Evolutionary conservation across 345 rosid species (phyloP).

Genomic region (Carallia brachiata): DNA sequence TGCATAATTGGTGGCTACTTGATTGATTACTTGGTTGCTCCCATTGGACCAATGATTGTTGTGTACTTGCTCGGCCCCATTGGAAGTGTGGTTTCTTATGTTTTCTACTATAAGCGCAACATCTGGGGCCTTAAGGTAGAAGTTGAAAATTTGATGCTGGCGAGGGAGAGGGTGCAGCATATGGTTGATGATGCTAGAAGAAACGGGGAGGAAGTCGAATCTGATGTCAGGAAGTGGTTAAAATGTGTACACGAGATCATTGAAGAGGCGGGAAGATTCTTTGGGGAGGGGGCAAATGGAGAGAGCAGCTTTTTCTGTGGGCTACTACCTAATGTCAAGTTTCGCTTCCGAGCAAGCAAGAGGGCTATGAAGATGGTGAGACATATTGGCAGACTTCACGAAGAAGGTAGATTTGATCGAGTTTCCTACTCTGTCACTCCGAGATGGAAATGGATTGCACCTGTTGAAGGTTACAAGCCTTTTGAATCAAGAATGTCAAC

Average conservation of each 20-base stretch:
- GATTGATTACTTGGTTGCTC: not conserved
- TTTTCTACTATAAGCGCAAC: conserved; percentile 2
- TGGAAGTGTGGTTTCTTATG: not conserved
- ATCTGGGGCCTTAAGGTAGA: not conserved
- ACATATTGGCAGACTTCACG: not conserved
- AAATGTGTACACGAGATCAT: not conserved
- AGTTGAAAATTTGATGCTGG: not conserved
- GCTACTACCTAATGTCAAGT: not conserved
- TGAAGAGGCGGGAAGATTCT: not conserved
- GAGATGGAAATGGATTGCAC: not conserved
- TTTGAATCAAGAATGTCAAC: conserved; percentile 13
- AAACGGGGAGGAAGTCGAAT: not conserved
- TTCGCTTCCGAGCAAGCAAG: not conserved
- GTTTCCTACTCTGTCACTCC: not conserved
- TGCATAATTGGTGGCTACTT: not conserved
- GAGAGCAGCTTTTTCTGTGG: not conserved
- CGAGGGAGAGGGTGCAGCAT: not conserved
- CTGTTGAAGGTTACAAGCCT: conserved; percentile 2
- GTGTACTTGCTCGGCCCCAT: not conserved
- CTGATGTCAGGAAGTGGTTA: not conserved
- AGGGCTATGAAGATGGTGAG: not conserved
- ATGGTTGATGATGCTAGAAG: conserved; percentile 8
- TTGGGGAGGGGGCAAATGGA: conserved; percentile 1
- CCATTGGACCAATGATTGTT: not conserved
- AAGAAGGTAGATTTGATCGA: not conserved